Base-by-base conservation (phyloP, 495 filamentous ascomycete genomes). In the Aspergillus olivimuriae region DNA sequence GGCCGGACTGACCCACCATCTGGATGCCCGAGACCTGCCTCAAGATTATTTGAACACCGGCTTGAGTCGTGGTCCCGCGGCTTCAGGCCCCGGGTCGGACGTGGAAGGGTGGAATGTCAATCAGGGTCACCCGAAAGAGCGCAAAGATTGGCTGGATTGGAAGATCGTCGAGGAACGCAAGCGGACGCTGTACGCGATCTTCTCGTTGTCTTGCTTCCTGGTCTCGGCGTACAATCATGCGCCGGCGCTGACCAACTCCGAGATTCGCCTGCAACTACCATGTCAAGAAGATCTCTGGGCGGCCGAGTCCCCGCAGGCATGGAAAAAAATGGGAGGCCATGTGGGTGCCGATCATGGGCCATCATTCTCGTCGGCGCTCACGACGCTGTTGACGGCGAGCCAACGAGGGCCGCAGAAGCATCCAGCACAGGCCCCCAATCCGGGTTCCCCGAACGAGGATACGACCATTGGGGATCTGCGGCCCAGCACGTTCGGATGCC, bases 251-350 rank as follows among this genome's bases (percentile, higher is more conserved):
- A 91, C 90, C 39, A 96, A 97, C 60, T 96, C 92, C 4, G 92
- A 98, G 58, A 90, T 97, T 47, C 72, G 81, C 32, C 76, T 95
- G 23, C 87, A 97, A 57, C 72, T 98, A 5, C 92, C 92, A 9
- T 96, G 90, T 55, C 88, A 95, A 57, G 92, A 98, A 59, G 84
- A 92, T 48, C 76, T 96, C 41, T 98, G 90, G 80, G 72, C 82
- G 21, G 89, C 88, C 4, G 87, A 94, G 40, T 87, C 75, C 28
- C 81, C 88, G 11, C 76, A 81, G 26, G 76, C 75, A 11, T 98
- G 95, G 78, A 78, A 77, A 42, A 73, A 82, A 43, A 78, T 83
- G 58, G 87, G 89, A 12, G 91, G 89, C 11, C 68, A 77, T 14
- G 60, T 70, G 14, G 74, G 74, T 32, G 77, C 83, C 18, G 75